phyloP scores from a whole-genome alignment of 495 filamentous ascomycete species.

The Tuber umbilicatum region DNA sequence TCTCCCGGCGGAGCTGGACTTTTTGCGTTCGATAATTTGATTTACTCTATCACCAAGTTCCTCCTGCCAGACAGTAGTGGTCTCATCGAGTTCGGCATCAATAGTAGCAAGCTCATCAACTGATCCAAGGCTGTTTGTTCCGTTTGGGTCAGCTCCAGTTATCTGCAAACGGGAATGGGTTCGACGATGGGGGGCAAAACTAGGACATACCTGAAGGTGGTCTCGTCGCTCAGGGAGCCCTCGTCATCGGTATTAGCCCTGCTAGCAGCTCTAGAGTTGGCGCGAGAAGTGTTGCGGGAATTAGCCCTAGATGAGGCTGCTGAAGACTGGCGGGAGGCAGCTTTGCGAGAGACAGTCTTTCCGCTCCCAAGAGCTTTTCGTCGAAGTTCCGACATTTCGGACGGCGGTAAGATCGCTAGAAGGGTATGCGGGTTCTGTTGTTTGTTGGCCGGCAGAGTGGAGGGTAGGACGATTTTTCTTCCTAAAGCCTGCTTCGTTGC shows the following conservation, averaged over 20 bases:
- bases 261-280: slow-evolving; percentile 52
- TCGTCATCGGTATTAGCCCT: slow-evolving; percentile 72
- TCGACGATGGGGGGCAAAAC: slow-evolving; percentile 7
- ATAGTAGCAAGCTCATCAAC: slow-evolving; percentile 53
- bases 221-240: slow-evolving; percentile 63
- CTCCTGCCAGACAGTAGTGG: slow-evolving; percentile 56
- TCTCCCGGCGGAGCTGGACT: slow-evolving; percentile 69
- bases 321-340: slow-evolving; percentile 64
- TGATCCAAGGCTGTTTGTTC: slow-evolving; percentile 46
- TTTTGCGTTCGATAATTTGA: slow-evolving; percentile 80
- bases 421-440: background rate
- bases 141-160: slow-evolving; percentile 8
- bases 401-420: background rate
- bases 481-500: background rate
- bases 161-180: slow-evolving; percentile 32
- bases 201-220: slow-evolving; percentile 57
- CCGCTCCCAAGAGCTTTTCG: slow-evolving; percentile 69
- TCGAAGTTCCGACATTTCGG: slow-evolving; percentile 67
- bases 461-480: background rate
- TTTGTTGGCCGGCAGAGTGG: background rate
- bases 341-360: slow-evolving; percentile 91
- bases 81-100: slow-evolving; percentile 49
- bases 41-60: slow-evolving; percentile 65
- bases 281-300: slow-evolving; percentile 59
- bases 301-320: slow-evolving; percentile 56